Evolutionary conservation across 2,329 filamentous ascomycete genomes (phyloP).

Genomic region (Talaromyces islandicus): DNA sequence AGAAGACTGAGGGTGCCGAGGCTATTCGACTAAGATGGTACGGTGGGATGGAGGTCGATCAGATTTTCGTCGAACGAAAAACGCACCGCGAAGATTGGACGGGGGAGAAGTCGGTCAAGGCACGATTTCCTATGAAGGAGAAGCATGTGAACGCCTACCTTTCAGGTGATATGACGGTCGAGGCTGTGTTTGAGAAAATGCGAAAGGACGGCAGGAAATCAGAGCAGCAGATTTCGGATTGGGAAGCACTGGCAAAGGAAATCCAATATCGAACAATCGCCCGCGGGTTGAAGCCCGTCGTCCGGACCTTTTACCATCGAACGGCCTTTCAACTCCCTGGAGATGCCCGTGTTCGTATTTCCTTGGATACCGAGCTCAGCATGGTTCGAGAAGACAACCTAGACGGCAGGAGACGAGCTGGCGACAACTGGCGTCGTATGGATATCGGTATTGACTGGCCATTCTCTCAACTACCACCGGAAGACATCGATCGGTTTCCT

Average conservation of each 20-base stretch:
- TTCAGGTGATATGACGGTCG: constrained; percentile 74
- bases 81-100: constrained; percentile 99
- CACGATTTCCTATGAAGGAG: constrained; percentile 89
- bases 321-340: constrained; percentile 96
- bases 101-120: constrained; percentile 97
- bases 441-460: constrained; percentile 97
- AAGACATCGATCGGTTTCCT: constrained; percentile 85
- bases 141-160: constrained; percentile 95
- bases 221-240: constrained; percentile 79
- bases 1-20: constrained; percentile 97
- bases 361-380: constrained; percentile 89
- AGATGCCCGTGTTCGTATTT: constrained; percentile 92
- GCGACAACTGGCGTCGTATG: constrained; percentile 91
- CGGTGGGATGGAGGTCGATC: constrained; percentile 89
- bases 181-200: constrained; percentile 91
- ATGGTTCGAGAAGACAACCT: constrained; percentile 95
- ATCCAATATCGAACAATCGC: constrained; percentile 90
- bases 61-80: constrained; percentile 95
- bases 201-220: constrained; percentile 92
- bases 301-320: constrained; percentile 94
- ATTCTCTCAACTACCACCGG: constrained; percentile 78
- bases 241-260: constrained; percentile 84
- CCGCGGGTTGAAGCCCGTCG: constrained; percentile 80
- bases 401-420: constrained; percentile 68
- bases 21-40: constrained; percentile 97